Evolutionary conservation across 2,329 filamentous ascomycete genomes (phyloP).

Genomic region (Cladophialophora carrionii): DNA sequence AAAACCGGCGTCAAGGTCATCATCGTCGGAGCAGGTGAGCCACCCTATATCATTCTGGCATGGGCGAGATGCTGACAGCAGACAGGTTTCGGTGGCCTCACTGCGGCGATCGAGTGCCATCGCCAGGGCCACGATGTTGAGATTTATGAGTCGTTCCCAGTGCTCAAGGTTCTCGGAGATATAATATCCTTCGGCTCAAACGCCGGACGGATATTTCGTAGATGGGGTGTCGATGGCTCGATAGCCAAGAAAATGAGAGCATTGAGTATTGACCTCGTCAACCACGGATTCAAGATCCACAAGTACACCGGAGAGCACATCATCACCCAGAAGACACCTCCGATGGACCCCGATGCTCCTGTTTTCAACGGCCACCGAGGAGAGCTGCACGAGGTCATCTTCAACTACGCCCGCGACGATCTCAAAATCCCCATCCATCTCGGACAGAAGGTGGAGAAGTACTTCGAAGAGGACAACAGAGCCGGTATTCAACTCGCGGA

Average conservation of each 20-base stretch:
- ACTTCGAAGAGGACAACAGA: slow-evolving; percentile 57
- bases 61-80: slow-evolving; percentile 1
- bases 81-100: slow-evolving; percentile 43
- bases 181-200: slow-evolving; percentile 67
- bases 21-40: slow-evolving; percentile 52
- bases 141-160: slow-evolving; percentile 39
- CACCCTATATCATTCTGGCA: neutral
- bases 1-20: slow-evolving; percentile 57
- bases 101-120: slow-evolving; percentile 43
- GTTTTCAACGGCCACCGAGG: slow-evolving; percentile 65
- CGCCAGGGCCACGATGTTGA: slow-evolving; percentile 38
- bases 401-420: slow-evolving; percentile 60
- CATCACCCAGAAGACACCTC: slow-evolving; percentile 57
- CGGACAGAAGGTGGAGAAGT: slow-evolving; percentile 56
- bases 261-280: slow-evolving; percentile 57
- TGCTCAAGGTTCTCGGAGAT: slow-evolving; percentile 63
- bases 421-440: slow-evolving; percentile 61
- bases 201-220: slow-evolving; percentile 62
- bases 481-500: slow-evolving; percentile 58
- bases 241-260: slow-evolving; percentile 54
- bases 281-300: slow-evolving; percentile 64
- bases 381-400: slow-evolving; percentile 64
- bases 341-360: slow-evolving; percentile 53
- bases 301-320: slow-evolving; percentile 66
- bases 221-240: slow-evolving; percentile 57